These are phyloP conservation scores for Anthoceros angustus DNA, from an alignment of 225 moss, liverwort and hornwort genomes.

Conservation along the genomic window DNA sequence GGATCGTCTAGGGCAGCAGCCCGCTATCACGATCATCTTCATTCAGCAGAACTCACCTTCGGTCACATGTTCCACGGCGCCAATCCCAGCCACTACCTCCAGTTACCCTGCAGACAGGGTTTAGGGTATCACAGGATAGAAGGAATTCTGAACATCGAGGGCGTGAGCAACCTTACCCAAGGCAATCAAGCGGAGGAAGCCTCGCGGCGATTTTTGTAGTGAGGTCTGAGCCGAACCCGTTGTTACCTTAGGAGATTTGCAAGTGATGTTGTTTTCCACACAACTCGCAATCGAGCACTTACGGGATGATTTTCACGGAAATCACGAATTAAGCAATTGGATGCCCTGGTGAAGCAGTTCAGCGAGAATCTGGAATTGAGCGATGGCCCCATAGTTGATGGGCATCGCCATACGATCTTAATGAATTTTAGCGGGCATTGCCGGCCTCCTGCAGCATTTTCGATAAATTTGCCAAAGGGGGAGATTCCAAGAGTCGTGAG, in stretches of 20 bases:
- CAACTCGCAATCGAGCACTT: too few species aligned
- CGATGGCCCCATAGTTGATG: constrained; percentile 1
- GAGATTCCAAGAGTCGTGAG: constrained; percentile 2
- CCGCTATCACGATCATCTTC: too few species aligned
- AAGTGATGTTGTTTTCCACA: too few species aligned
- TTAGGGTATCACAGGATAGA: neutral
- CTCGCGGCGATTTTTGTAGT: neutral
- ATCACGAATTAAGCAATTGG: neutral
- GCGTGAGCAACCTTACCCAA: neutral
- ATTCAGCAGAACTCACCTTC: too few species aligned
- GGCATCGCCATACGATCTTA: neutral
- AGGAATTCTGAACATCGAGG: neutral
- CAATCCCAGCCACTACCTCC: neutral
- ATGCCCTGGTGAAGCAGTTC: neutral
- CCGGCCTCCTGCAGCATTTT: too few species aligned
- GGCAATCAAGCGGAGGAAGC: neutral
- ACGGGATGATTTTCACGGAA: too few species aligned
- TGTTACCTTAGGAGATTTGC: too few species aligned
- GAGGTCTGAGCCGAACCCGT: neutral
- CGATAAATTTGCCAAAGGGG: neutral
- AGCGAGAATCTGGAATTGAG: neutral
- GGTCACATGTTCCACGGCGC: neutral
- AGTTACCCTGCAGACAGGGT: neutral
- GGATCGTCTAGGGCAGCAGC: too few species aligned
- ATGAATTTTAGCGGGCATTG: neutral